A percentile compares a stretch with the other conserved stretches of the same genome.
Conservation (phyloP, 2,329 filamentous ascomycete genomes). For the Arthrobotrys conoides region DNA sequence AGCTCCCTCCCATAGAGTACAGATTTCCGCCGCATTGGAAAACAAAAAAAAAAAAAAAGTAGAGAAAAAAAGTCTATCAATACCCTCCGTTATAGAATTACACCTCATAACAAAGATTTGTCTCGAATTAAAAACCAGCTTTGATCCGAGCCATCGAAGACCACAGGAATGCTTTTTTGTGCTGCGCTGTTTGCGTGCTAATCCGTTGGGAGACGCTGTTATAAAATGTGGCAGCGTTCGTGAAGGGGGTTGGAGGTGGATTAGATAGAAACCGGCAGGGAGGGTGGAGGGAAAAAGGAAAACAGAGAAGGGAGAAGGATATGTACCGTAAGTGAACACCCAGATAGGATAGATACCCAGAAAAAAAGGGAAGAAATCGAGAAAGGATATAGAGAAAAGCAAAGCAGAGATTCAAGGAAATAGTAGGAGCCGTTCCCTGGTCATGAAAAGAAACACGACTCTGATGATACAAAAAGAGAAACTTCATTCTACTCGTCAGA, state of each 20-base stretch:
- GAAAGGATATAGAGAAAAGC: conserved; percentile 12
- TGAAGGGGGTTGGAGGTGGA: conserved; percentile 5
- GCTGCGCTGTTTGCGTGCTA: conserved; percentile 19
- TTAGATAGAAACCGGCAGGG: conserved; percentile 29
- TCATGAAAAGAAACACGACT: conserved; percentile 55
- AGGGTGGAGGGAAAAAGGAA: conserved; percentile 22
- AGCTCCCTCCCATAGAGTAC: conserved; percentile 37
- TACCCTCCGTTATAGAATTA: conserved; percentile 49
- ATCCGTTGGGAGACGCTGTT: conserved; percentile 25
- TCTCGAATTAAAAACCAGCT: conserved; percentile 52
- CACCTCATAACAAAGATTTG: conserved; percentile 44
- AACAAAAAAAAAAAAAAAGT: not conserved
- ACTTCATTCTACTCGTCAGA: conserved; percentile 45
- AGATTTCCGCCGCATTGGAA: conserved; percentile 33
- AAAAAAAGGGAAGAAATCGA: conserved; percentile 33
- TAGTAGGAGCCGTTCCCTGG: conserved; percentile 45
- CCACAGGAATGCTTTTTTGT: conserved; percentile 31
- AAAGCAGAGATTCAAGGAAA: conserved; percentile 12
- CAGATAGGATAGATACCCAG: conserved; percentile 52
- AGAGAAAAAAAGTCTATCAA: conserved; percentile 45
- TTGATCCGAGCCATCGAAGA: conserved; percentile 34
- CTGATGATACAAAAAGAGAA: conserved; percentile 55
- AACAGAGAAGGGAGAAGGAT: conserved; percentile 32
- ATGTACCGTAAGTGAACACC: conserved; percentile 61
- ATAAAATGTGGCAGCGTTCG: conserved; percentile 26